phyloP scores from a whole-genome alignment of 169 alveolate species.

The Eimeria tenella region DNA sequence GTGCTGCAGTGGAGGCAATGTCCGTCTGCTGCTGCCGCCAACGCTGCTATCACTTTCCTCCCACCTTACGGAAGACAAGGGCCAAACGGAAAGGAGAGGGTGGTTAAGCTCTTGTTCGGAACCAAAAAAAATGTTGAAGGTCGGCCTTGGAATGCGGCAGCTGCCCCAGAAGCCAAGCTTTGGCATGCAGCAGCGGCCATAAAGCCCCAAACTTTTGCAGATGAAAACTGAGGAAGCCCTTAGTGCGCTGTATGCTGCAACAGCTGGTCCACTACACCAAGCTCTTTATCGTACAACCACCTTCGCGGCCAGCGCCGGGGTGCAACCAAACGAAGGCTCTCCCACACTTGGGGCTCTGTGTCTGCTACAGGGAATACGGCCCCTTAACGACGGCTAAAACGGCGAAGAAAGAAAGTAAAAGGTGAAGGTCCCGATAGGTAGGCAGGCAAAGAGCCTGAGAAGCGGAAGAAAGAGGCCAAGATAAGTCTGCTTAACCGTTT shows the following conservation, averaged over 20 bases:
- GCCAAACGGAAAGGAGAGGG: no score
- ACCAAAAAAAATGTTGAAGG: no score
- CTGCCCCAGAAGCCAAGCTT: not conserved
- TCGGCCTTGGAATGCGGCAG: not conserved
- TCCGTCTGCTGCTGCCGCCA: not conserved
- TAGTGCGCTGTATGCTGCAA: not conserved
- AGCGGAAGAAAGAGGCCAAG: slow-evolving; percentile 56
- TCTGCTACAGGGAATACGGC: not conserved
- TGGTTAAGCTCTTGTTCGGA: no score
- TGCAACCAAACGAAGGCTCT: not conserved
- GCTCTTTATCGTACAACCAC: not conserved
- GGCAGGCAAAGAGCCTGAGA: slow-evolving; percentile 5
- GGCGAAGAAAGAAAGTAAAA: not conserved
- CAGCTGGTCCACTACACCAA: not conserved
- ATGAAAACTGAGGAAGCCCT: not conserved
- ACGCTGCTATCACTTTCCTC: not conserved
- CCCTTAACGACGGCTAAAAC: not conserved
- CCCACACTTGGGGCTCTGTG: no score
- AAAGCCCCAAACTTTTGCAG: not conserved
- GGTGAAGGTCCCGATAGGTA: slow-evolving; percentile 28
- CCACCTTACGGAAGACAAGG: not conserved
- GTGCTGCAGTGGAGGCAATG: not conserved
- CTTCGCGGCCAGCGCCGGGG: slow-evolving; percentile 42
- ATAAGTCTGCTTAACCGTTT: slow-evolving; percentile 27
- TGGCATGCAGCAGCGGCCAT: not conserved